Conservation (phyloP, 768 basidiomycete species). For the Auricularia auricula-judae region DNA sequence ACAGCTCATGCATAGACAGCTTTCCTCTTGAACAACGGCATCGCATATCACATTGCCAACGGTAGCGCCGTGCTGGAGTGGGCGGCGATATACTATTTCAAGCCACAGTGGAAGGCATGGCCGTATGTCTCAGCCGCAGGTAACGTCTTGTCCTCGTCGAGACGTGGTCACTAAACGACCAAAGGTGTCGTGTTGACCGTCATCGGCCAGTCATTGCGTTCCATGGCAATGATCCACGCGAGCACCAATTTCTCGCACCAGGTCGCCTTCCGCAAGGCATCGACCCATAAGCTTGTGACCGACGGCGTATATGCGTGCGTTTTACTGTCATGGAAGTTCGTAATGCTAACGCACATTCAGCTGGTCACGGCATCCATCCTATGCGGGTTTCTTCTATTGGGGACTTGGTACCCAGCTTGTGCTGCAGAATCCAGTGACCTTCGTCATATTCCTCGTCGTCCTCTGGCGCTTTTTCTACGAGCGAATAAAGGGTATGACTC, state of each 20-base stretch:
- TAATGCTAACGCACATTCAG: slow-evolving; percentile 26
- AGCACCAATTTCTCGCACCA: slow-evolving; percentile 87
- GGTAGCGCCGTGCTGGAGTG: slow-evolving; percentile 70
- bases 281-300: slow-evolving; percentile 72
- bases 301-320: slow-evolving; percentile 81
- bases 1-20: slow-evolving; percentile 35
- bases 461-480: slow-evolving; percentile 82
- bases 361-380: slow-evolving; percentile 90
- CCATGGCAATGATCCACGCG: slow-evolving; percentile 94
- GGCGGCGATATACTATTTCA: slow-evolving; percentile 54
- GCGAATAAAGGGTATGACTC: slow-evolving; percentile 63
- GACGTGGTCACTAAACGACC: slow-evolving; percentile 8
- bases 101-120: slow-evolving; percentile 49
- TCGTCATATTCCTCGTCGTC: slow-evolving; percentile 50
- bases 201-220: slow-evolving; percentile 68
- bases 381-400: slow-evolving; percentile 98
- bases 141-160: slow-evolving; percentile 14
- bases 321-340: background rate
- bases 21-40: slow-evolving; percentile 85
- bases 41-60: slow-evolving; percentile 78
- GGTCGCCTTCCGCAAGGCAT: slow-evolving; percentile 64
- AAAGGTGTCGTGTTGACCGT: slow-evolving; percentile 57
- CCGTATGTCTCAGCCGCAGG: slow-evolving; percentile 52
- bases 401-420: slow-evolving; percentile 88
- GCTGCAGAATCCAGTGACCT: slow-evolving; percentile 74